phyloP scores from a whole-genome alignment of 257 asterid genomes.

The Salvia splendens region DNA sequence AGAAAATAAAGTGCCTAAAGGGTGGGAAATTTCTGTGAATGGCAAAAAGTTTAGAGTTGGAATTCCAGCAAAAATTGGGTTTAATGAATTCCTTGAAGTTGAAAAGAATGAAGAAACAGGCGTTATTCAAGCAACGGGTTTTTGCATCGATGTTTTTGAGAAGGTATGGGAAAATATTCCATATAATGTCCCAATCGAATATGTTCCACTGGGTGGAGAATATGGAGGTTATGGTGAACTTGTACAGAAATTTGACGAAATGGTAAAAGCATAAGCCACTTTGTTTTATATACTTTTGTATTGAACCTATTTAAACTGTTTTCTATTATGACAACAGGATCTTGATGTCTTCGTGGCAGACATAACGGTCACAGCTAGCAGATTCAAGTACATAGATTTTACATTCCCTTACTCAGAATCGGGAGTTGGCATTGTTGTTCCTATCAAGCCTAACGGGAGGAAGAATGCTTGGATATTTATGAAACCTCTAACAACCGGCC shows the following conservation, averaged over 20 bases:
- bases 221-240: slow-evolving; percentile 25
- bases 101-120: slow-evolving; percentile 34
- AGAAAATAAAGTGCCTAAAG: slow-evolving; percentile 34
- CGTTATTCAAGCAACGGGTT: slow-evolving; percentile 40
- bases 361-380: slow-evolving; percentile 41
- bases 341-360: slow-evolving; percentile 52
- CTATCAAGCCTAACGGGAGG: slow-evolving; percentile 39
- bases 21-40: slow-evolving; percentile 47
- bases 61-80: slow-evolving; percentile 40
- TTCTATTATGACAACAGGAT: slow-evolving; percentile 4
- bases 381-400: slow-evolving; percentile 46
- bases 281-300: not conserved
- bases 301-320: not conserved
- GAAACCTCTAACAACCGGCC: too few relatives aligned
- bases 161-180: slow-evolving; percentile 38
- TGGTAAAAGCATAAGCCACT: slow-evolving; percentile 29
- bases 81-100: slow-evolving; percentile 38
- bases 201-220: slow-evolving; percentile 22
- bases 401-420: slow-evolving; percentile 45
- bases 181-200: slow-evolving; percentile 36
- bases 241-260: slow-evolving; percentile 14
- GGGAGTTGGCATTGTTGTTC: slow-evolving; percentile 44
- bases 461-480: too few relatives aligned
- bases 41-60: slow-evolving; percentile 44
- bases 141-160: slow-evolving; percentile 45